Evolutionary conservation across 2,329 filamentous ascomycete genomes (phyloP).

Genomic region (Ceratocystis diversiconidia): DNA sequence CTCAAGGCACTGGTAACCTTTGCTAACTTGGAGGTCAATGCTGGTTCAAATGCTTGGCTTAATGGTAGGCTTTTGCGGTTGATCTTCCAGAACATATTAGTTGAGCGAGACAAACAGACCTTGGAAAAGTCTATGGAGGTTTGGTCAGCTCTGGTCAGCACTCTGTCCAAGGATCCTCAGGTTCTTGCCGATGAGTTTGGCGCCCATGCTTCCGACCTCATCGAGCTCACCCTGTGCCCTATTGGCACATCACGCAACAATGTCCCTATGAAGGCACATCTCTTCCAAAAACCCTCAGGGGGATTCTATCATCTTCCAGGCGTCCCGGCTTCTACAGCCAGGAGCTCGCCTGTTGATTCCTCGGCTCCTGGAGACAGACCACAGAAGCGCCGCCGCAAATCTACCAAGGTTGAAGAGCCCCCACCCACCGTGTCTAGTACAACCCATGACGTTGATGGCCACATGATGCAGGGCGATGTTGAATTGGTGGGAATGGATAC

Average conservation of each 20-base stretch:
- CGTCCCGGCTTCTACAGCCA: not conserved
- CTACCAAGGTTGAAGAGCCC: slow-evolving; percentile 64
- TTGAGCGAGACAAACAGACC: slow-evolving; percentile 77
- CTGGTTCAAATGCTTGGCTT: slow-evolving; percentile 56
- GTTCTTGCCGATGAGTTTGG: slow-evolving; percentile 60
- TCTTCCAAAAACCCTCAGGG: slow-evolving; percentile 91
- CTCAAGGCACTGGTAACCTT: slow-evolving; percentile 88
- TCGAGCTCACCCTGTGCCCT: slow-evolving; percentile 74
- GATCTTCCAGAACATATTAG: slow-evolving; percentile 87
- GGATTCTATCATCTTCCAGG: slow-evolving; percentile 52
- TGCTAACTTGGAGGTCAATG: slow-evolving; percentile 68
- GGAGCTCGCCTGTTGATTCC: slow-evolving; percentile 29
- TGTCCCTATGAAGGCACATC: slow-evolving; percentile 74
- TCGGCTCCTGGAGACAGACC: slow-evolving; percentile 46
- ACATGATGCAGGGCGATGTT: slow-evolving; percentile 94
- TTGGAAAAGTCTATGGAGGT: slow-evolving; percentile 73
- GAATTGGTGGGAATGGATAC: slow-evolving; percentile 84
- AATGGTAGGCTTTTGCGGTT: slow-evolving; percentile 77
- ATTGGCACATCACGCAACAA: slow-evolving; percentile 85
- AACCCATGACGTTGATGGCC: slow-evolving; percentile 91
- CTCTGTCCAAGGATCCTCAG: slow-evolving; percentile 48
- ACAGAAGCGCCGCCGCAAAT: slow-evolving; percentile 66
- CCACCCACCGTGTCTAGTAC: slow-evolving; percentile 37
- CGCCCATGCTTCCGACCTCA: slow-evolving; percentile 62
- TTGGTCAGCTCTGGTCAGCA: slow-evolving; percentile 65